These are phyloP conservation scores for Aspergillus panamensis DNA, from an alignment of 495 filamentous ascomycete species.

Conservation along the genomic window DNA sequence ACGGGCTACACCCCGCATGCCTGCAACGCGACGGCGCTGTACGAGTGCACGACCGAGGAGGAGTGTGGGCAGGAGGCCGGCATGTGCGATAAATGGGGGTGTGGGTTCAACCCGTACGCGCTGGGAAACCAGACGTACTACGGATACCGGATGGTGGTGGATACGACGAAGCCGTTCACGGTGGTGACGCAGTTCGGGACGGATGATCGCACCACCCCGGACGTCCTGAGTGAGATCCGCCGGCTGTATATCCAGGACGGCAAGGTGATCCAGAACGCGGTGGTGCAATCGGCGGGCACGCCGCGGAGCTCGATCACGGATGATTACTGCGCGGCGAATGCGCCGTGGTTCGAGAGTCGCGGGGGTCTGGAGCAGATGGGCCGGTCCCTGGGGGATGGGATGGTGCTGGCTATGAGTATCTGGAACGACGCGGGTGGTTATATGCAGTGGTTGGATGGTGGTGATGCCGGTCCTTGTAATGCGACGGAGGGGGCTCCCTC, in stretches of 20 bases:
- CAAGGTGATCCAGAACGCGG: slow-evolving; percentile 46
- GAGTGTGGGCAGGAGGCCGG: slow-evolving; percentile 44
- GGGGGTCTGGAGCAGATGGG: slow-evolving; percentile 33
- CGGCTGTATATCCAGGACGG: slow-evolving; percentile 62
- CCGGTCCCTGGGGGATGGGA: slow-evolving; percentile 49
- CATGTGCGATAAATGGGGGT: slow-evolving; percentile 64
- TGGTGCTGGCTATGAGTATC: slow-evolving; percentile 62
- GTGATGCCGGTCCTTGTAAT: slow-evolving; percentile 57
- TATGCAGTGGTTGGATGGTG: slow-evolving; percentile 64
- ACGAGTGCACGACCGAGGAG: slow-evolving; percentile 45
- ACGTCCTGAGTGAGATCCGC: slow-evolving; percentile 52
- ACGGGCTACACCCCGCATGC: slow-evolving; percentile 57
- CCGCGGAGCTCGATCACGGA: slow-evolving; percentile 26
- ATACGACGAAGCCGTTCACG: slow-evolving; percentile 60
- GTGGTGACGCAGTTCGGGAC: slow-evolving; percentile 67
- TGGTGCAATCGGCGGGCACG: slow-evolving; percentile 17
- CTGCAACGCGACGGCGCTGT: slow-evolving; percentile 38
- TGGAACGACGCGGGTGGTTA: slow-evolving; percentile 57
- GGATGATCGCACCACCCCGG: slow-evolving; percentile 38
- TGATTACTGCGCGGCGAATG: slow-evolving; percentile 18
- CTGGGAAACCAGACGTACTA: slow-evolving; percentile 55
- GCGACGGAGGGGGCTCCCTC: slow-evolving; percentile 33
- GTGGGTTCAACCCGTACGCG: slow-evolving; percentile 62
- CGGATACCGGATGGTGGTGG: slow-evolving; percentile 49
- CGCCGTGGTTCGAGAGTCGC: slow-evolving; percentile 19